Evolutionary conservation across 768 basidiomycete species (phyloP).

Genomic region (Astraeus odoratus): DNA sequence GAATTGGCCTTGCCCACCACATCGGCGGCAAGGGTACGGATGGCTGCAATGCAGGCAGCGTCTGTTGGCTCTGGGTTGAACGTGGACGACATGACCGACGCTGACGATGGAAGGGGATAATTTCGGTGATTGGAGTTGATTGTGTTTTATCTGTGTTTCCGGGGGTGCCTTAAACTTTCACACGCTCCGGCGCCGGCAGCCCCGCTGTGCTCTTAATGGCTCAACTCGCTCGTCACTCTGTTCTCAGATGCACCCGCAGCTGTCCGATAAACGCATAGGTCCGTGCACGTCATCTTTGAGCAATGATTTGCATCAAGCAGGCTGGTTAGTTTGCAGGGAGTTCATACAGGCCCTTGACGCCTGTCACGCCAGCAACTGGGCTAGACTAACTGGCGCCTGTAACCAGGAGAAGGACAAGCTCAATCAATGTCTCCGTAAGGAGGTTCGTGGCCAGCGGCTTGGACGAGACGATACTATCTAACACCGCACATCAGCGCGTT

Average conservation of each 20-base stretch:
- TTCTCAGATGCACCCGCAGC: constrained; percentile 59
- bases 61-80: constrained; percentile 39
- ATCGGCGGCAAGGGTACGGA: constrained; percentile 71
- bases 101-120: constrained; percentile 9
- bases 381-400: constrained; percentile 61
- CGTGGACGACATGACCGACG: constrained; percentile 28
- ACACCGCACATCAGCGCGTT: constrained; percentile 37
- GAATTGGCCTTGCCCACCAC: constrained; percentile 86
- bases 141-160: neutral
- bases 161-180: too few species aligned
- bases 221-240: constrained; percentile 3
- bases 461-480: neutral
- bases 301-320: constrained; percentile 4
- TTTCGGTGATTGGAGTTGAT: neutral
- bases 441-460: constrained; percentile 38
- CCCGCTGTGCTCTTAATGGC: neutral
- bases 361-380: constrained; percentile 61
- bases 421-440: constrained; percentile 63
- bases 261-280: constrained; percentile 62
- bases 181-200: constrained; percentile 3
- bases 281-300: constrained; percentile 5
- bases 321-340: constrained; percentile 55
- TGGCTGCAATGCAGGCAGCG: constrained; percentile 58
- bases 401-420: constrained; percentile 62
- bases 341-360: constrained; percentile 71